These are phyloP conservation scores for Hylodesmum podocarpum DNA, from an alignment of 306 rosid genomes.

Conservation along the genomic window DNA sequence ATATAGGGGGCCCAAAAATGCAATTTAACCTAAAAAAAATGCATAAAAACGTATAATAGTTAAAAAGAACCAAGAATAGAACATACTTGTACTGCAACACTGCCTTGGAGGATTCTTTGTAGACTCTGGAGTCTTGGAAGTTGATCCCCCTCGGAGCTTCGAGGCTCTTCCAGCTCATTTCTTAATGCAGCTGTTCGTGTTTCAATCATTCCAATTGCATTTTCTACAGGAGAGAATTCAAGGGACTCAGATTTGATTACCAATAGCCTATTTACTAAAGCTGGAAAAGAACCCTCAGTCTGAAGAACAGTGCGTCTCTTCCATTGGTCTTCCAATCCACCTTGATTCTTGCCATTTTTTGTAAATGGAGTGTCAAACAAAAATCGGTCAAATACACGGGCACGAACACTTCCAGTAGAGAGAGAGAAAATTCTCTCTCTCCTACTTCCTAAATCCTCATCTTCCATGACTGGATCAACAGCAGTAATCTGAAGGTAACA, in stretches of 20 bases:
- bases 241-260: constrained; percentile 90
- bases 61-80: not conserved
- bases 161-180: constrained; percentile 99
- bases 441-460: constrained; percentile 96
- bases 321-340: constrained; percentile 99
- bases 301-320: constrained; percentile 93
- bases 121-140: constrained; percentile 95
- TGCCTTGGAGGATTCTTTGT: constrained; percentile 99
- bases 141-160: constrained; percentile 98
- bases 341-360: constrained; percentile 95
- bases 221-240: constrained; percentile 96
- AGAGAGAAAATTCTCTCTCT: constrained; percentile 92
- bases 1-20: no score
- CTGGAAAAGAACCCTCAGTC: constrained; percentile 98
- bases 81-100: constrained; percentile 96
- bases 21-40: not conserved
- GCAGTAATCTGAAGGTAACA: constrained; percentile 98
- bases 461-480: constrained; percentile 97
- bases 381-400: constrained; percentile 94
- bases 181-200: constrained; percentile 95
- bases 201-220: constrained; percentile 99
- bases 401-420: constrained; percentile 93
- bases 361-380: constrained; percentile 98
- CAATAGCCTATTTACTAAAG: constrained; percentile 87
- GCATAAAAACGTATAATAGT: not conserved